These are phyloP conservation scores for Saccharomycopsis capsularis DNA, from an alignment of 805 yeast species.

Conservation along the genomic window DNA sequence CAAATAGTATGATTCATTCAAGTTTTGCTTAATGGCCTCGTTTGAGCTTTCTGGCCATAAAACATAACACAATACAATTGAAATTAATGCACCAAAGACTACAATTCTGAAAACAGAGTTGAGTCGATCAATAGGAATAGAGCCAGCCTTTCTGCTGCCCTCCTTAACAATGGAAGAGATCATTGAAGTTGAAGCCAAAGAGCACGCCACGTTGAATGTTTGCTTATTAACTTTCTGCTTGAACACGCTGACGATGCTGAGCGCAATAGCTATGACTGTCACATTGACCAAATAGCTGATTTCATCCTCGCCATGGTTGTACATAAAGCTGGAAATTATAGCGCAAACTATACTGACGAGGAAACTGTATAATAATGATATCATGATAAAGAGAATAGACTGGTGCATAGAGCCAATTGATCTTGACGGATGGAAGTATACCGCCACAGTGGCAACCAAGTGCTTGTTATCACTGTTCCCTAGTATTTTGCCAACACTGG, in stretches of 20 bases:
- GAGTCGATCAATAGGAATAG: slow-evolving; percentile 49
- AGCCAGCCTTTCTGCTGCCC: slow-evolving; percentile 54
- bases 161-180: slow-evolving; percentile 70
- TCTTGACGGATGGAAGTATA: slow-evolving; percentile 78
- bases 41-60: slow-evolving; percentile 60
- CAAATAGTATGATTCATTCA: slow-evolving; percentile 45
- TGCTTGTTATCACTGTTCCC: slow-evolving; percentile 73
- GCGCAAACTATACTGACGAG: slow-evolving; percentile 47
- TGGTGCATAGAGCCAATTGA: slow-evolving; percentile 78
- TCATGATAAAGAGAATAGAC: slow-evolving; percentile 52
- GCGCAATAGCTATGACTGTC: slow-evolving; percentile 43
- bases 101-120: slow-evolving; percentile 52
- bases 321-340: slow-evolving; percentile 41
- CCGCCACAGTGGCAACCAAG: slow-evolving; percentile 74
- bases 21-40: slow-evolving; percentile 34
- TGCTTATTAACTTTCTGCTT: slow-evolving; percentile 61
- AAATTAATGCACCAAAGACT: slow-evolving; percentile 49
- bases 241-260: slow-evolving; percentile 62
- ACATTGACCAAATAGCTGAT: slow-evolving; percentile 49
- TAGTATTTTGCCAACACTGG: slow-evolving; percentile 40
- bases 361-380: slow-evolving; percentile 49
- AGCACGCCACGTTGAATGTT: slow-evolving; percentile 76
- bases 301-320: slow-evolving; percentile 39
- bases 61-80: slow-evolving; percentile 53
- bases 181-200: slow-evolving; percentile 63